Base-by-base conservation (phyloP, 139 green algal species). In the Chlorella vulgaris region DNA sequence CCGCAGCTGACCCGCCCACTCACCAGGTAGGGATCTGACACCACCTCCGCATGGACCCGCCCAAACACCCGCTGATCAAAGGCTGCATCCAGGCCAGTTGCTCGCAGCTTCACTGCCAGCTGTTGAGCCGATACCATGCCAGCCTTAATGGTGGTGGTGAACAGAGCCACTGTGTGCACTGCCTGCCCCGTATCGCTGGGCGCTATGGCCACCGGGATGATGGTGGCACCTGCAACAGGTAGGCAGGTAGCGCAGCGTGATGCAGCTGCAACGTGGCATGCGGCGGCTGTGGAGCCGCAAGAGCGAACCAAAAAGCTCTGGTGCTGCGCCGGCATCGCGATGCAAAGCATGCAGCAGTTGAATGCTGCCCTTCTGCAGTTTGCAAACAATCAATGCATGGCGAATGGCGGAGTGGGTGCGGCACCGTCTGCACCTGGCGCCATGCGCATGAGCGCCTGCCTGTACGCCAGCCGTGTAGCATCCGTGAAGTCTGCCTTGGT, bases 21-120 rank as follows among this genome's bases (percentile, higher is more conserved):
- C 66, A 60, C 67, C 67, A 74, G 39, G 26, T 35, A 74, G 38
- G 67, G 67, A 24, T 55, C 35, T 24, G 38, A 58, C 4, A 74
- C 4, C 7, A 38, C 67, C 38, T 55, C 67, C 7, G 28, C 3
- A 24, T 74, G 67, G 38, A 53, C 38, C 4, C 67, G 67, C 2
- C 67, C 67, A 74, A 74, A 74, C 13, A 6, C n/a, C 0, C 39
- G 38, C 38, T 24, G 13, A 19, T 55, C 38, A 2, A 74, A 38
- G 26, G 31, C 7, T 6, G 67, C 26, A 1, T 58, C 3, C 24
- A 74, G 21, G 7, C 28, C n/a, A 38, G 38, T 35, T 18, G 33
- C 67, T 24, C 67, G 39, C 67, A 74, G 39, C 1, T 7, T 36
- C 2, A 39, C 39, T 7, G 38, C 22, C 67, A 74, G 67, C 39